These are phyloP conservation scores for Phytopythium aichiense DNA, from an alignment of 352 stramenopile genomes.

Conservation along the genomic window DNA sequence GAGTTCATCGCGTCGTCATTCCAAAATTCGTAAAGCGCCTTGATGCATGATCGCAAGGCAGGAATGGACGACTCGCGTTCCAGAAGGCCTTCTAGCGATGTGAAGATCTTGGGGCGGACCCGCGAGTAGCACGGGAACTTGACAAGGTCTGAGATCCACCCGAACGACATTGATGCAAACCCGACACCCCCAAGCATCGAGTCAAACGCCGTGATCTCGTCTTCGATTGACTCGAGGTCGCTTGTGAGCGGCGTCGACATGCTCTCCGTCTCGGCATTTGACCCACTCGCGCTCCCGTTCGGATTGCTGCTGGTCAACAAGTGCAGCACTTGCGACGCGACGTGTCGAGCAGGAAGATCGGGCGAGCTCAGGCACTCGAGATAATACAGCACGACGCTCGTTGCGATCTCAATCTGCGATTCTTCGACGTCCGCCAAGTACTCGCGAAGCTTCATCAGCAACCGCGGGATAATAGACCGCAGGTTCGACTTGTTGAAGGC, in stretches of 20 bases:
- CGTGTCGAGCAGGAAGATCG: constrained; percentile 39
- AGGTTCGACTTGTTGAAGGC: constrained; percentile 30
- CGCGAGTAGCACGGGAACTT: constrained; percentile 62
- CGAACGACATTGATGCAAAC: constrained; percentile 42
- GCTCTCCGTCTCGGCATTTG: constrained; percentile 19
- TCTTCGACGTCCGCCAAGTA: constrained; percentile 38
- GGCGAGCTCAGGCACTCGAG: constrained; percentile 62
- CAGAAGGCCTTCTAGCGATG: constrained; percentile 63
- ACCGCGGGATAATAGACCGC: constrained; percentile 42
- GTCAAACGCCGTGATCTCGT: constrained; percentile 22
- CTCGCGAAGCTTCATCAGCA: constrained; percentile 55
- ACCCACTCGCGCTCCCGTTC: constrained; percentile 9
- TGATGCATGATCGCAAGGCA: constrained; percentile 62
- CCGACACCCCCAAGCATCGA: neutral
- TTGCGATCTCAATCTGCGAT: constrained; percentile 19
- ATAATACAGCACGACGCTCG: constrained; percentile 65
- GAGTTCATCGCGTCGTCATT: constrained; percentile 9
- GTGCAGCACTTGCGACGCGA: constrained; percentile 63
- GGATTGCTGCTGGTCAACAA: constrained; percentile 30
- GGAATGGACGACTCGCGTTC: constrained; percentile 68
- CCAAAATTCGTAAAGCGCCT: constrained; percentile 63
- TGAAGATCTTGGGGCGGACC: constrained; percentile 57
- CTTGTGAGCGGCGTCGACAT: constrained; percentile 9
- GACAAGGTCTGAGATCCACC: constrained; percentile 54
- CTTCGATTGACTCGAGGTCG: constrained; percentile 22